Evolutionary conservation across 768 basidiomycete genomes (phyloP).

Genomic region (Mrakia gelida): DNA sequence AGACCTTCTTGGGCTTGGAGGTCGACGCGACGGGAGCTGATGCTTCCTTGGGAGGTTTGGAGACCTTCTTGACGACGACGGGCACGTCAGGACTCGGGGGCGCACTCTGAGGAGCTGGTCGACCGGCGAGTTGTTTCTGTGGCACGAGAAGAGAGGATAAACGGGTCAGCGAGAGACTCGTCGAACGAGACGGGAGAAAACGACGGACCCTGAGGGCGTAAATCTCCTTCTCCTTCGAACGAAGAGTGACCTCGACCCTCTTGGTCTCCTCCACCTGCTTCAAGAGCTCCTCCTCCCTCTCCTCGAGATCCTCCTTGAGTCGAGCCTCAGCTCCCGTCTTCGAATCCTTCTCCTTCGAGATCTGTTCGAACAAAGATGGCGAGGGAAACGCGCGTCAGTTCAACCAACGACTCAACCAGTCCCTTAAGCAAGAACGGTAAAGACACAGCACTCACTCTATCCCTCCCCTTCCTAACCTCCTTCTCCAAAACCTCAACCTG

Average conservation of each 20-base stretch:
- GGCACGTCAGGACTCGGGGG: not conserved
- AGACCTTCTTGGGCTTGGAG: not conserved
- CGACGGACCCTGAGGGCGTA: constrained; percentile 15
- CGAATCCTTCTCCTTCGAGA: constrained; percentile 14
- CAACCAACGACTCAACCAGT: too few relatives aligned
- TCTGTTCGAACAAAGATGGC: not conserved
- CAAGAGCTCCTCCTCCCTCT: constrained; percentile 19
- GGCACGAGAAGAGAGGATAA: not conserved
- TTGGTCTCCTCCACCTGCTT: constrained; percentile 28
- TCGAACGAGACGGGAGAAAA: too few relatives aligned
- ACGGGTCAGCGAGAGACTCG: not conserved
- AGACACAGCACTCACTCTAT: not conserved
- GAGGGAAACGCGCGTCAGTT: not conserved
- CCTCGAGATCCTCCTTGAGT: constrained; percentile 4
- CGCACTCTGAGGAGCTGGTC: not conserved
- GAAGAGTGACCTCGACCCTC: constrained; percentile 9
- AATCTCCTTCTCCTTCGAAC: constrained; percentile 15
- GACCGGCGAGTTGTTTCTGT: not conserved
- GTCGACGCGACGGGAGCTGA: not conserved
- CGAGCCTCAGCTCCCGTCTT: constrained; percentile 10
- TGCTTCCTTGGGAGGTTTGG: not conserved
- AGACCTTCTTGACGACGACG: constrained; percentile 1
- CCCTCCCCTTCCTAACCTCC: not conserved
- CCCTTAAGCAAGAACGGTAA: too few relatives aligned
- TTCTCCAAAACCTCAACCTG: not conserved